phyloP scores from a whole-genome alignment of 768 basidiomycete genomes.

The Cubamyces sp. region DNA sequence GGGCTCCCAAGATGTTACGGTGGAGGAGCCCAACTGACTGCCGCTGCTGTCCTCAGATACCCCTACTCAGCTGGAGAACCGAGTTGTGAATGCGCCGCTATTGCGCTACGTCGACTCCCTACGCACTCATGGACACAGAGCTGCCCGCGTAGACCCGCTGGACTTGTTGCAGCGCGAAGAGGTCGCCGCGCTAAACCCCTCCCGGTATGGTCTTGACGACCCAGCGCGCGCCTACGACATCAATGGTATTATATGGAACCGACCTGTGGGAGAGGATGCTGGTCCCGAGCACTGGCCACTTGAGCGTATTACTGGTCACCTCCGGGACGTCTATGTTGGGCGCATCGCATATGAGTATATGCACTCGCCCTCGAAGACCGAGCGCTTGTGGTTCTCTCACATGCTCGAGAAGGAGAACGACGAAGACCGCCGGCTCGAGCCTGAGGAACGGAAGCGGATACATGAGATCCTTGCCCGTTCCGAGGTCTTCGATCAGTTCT shows the following conservation, averaged over 20 bases:
- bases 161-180: conserved; percentile 85
- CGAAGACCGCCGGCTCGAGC: conserved; percentile 24
- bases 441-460: conserved; percentile 55
- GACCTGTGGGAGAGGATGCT: conserved; percentile 41
- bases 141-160: conserved; percentile 85
- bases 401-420: conserved; percentile 66
- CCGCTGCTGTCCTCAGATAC: conserved; percentile 52
- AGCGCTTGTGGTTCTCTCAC: conserved; percentile 88
- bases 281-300: conserved; percentile 64
- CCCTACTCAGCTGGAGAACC: conserved; percentile 64
- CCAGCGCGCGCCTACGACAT: conserved; percentile 62
- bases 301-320: conserved; percentile 67
- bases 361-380: conserved; percentile 86
- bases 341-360: conserved; percentile 92
- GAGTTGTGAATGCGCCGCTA: conserved; percentile 73
- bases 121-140: conserved; percentile 83
- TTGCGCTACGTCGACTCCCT: conserved; percentile 89
- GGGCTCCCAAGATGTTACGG: no score
- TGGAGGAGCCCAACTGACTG: not conserved
- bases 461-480: conserved; percentile 72
- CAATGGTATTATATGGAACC: conserved; percentile 82
- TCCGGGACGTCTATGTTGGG: conserved; percentile 78
- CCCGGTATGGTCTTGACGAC: conserved; percentile 73
- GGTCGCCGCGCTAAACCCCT: conserved; percentile 74
- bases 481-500: conserved; percentile 83